phyloP scores from a whole-genome alignment of 1,284 basidiomycete species.

The Pseudozyma flocculosa region DNA sequence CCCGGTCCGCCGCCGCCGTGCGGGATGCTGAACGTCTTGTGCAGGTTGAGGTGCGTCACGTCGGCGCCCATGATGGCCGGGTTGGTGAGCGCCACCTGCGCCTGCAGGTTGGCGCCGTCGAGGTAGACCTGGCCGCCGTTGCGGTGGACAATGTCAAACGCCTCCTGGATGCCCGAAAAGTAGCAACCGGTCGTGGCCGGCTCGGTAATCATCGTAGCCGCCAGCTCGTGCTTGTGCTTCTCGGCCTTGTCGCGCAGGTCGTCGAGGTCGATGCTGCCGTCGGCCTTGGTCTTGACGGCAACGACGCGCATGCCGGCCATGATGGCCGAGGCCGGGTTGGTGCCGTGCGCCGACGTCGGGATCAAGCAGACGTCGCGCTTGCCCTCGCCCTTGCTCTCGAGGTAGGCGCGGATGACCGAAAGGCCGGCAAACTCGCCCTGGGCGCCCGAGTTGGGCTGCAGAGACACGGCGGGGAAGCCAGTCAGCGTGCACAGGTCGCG shows the following conservation, averaged over 20 bases:
- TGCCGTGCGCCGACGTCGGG: constrained; percentile 92
- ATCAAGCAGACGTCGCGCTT: constrained; percentile 91
- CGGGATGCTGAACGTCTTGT: constrained; percentile 94
- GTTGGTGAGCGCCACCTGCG: constrained; percentile 90
- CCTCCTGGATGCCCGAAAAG: constrained; percentile 86
- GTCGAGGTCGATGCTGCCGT: constrained; percentile 84
- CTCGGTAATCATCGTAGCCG: constrained; percentile 86
- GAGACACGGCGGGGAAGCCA: constrained; percentile 87
- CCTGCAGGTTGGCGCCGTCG: constrained; percentile 92
- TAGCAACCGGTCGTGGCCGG: constrained; percentile 93
- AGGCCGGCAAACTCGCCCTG: constrained; percentile 93
- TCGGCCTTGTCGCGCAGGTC: constrained; percentile 85
- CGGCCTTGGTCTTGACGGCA: constrained; percentile 79
- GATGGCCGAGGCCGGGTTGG: constrained; percentile 72
- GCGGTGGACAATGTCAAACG: constrained; percentile 89
- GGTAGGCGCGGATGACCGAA: constrained; percentile 89
- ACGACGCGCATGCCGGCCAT: constrained; percentile 98
- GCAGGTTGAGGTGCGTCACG: constrained; percentile 95
- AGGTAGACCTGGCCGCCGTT: constrained; percentile 97
- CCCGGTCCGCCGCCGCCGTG: constrained; percentile 97
- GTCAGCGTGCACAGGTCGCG: constrained; percentile 88
- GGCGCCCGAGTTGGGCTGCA: constrained; percentile 97
- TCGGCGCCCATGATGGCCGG: constrained; percentile 95
- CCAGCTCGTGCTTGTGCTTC: constrained; percentile 85
- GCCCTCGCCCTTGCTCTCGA: constrained; percentile 79